These are phyloP conservation scores for Ascocoryne sarcoides DNA, from an alignment of 2,329 filamentous ascomycete genomes.

Conservation along the genomic window DNA sequence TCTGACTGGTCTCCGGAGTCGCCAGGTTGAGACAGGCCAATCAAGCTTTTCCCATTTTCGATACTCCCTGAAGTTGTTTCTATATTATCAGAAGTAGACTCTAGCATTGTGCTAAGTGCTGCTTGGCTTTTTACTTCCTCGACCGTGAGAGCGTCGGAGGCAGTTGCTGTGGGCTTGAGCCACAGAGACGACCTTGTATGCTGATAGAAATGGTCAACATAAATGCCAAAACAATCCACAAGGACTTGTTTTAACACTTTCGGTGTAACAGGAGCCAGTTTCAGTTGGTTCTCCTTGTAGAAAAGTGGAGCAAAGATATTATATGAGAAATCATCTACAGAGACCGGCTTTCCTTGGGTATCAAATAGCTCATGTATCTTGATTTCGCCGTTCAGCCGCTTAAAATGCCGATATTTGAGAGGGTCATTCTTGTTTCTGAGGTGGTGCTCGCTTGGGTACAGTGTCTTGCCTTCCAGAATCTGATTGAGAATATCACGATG, in stretches of 20 bases:
- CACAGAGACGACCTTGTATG: background rate
- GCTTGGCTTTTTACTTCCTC: background rate
- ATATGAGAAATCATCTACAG: constrained; percentile 10
- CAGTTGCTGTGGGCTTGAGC: background rate
- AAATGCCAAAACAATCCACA: background rate
- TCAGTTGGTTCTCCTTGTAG: constrained; percentile 4
- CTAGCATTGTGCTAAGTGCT: background rate
- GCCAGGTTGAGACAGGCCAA: background rate
- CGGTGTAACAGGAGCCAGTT: constrained; percentile 1
- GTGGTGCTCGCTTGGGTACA: constrained; percentile 2
- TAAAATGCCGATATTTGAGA: background rate
- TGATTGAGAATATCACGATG: background rate
- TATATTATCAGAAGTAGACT: background rate
- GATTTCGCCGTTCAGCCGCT: background rate
- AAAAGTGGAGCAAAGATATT: constrained; percentile 8
- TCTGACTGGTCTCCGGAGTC: background rate
- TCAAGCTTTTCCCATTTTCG: background rate
- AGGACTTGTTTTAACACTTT: too few relatives aligned
- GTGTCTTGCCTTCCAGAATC: background rate
- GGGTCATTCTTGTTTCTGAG: background rate
- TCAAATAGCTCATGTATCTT: constrained; percentile 2
- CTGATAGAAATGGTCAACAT: background rate
- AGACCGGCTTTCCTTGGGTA: constrained; percentile 6
- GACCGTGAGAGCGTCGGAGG: background rate
- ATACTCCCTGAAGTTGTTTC: background rate